Evolutionary conservation across 305 asterid genomes (phyloP), one percentile per base, ranked within the genome.

Genomic region (Stenogyne calaminthoides): DNA sequence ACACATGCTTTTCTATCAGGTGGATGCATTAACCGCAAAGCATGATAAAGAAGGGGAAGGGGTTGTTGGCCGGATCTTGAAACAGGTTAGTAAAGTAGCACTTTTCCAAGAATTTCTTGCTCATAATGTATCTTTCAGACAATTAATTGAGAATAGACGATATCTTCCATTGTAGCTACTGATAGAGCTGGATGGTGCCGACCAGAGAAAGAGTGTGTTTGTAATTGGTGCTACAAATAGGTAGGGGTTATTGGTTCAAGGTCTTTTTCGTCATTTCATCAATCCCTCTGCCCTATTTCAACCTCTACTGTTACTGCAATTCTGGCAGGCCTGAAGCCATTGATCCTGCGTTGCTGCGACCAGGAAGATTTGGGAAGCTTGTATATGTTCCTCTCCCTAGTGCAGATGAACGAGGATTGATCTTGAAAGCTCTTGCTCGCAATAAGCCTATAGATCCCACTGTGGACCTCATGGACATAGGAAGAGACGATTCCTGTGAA

Each of bases 141-240:
- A 16, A 69, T 27, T 60, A 18, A 64, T 75, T 70, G 57, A 78
- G 73, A 78, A 0, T 8, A 52, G 56, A 25, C 3, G 1, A 19
- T 47, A 15, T 78, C 42, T 58, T 44, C 73, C 69, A 39, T 80
- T 85, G 83, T 88, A 92, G 99, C 81, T 95, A 37, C 83, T 95
- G 77, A 70, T 87, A 82, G 99, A 92, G 82, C 85, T 92, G 62
- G 97, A 90, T 47, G 99, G 99, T 25, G 87, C 89, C 36, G 97
- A 89, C 59, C 82, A 83, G 22, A 81, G 97, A 66, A 77, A 64
- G 62, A 96, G 95, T 32, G 94, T 95, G 77, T 92, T 78, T 80
- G 90, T 95, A 58, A 89, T 92, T 76, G 97, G 99, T 51, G 98
- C 99, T 67, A 92, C 98, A 69, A 95, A 95, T 83, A 88, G 98